Base-by-base conservation (phyloP, 495 filamentous ascomycete species). In the Trichoderma gamsii region DNA sequence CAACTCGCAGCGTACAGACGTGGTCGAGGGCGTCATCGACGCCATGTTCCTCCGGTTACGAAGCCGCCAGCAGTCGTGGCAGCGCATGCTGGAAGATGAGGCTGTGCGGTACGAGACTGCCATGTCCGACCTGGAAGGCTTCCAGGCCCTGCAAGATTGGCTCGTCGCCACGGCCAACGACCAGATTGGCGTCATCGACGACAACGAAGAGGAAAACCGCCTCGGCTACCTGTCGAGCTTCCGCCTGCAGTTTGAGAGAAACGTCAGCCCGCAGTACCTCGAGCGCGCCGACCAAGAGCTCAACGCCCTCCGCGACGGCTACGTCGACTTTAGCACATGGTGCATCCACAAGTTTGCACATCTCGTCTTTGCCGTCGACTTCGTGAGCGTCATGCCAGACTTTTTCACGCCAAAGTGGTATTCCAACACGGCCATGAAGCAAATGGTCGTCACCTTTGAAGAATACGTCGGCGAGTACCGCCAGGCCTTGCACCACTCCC, bases 101-200 rank as follows among this genome's bases (percentile, higher is more conserved):
- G 86, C 87, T 23, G 79, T 81, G 43, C 91, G 86, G 71, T 92
- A 91, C 74, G 84, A 86, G 70, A 75, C 76, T 9, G 83, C 85
- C 56, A 77, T 79, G 11, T 82, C 88, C 13, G 88, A 91, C 65
- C 72, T 88, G 27, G 96, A 98, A 69, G 90, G 91, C 6, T 84
- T 96, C 64, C 89, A 91, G 73, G 76, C 87, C 11, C 77, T 97
- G 41, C 92, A 97, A 79, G 93, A 97, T 77, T 98, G 93, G 90
- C 86, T 98, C 56, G 85, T 98, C 27, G 93, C 94, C n/a, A 90
- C 96, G 65, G 95, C 95, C 69, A 99, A 98, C 78, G 95, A 99
- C 77, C 95, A 99, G 75, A 97, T 99, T 72, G 91, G 91, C 66
- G 96, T 92, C 78, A 97, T 97, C 74, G 93, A 97, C 75, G 95